Evolutionary conservation across 2,329 filamentous ascomycete genomes (phyloP).

Genomic region (Plenodomus biglobosus): DNA sequence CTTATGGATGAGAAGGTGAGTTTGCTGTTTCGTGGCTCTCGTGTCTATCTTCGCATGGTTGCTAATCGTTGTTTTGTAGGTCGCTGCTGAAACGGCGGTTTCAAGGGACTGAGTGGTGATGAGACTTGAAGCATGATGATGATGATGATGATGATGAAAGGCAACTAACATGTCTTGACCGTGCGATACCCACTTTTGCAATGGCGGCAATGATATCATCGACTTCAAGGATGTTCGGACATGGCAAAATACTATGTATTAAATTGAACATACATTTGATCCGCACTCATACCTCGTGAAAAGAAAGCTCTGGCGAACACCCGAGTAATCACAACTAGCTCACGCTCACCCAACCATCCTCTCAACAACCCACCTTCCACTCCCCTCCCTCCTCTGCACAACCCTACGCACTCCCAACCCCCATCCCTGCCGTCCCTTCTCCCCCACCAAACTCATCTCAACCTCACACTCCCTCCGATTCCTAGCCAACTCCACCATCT

Average conservation of each 20-base stretch:
- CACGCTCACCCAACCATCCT: slow-evolving; percentile 45
- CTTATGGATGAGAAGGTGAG: slow-evolving; percentile 25
- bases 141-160: no score
- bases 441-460: slow-evolving; percentile 72
- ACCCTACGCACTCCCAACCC: slow-evolving; percentile 83
- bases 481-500: slow-evolving; percentile 58
- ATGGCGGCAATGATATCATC: no score
- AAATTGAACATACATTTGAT: no score
- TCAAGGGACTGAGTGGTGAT: slow-evolving; percentile 20
- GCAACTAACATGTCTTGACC: no score
- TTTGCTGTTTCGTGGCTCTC: no score
- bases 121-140: not conserved
- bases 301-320: not conserved
- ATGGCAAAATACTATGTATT: no score
- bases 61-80: not conserved
- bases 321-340: not conserved
- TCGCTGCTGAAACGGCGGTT: slow-evolving; percentile 27
- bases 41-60: not conserved
- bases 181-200: no score
- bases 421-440: slow-evolving; percentile 72
- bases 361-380: slow-evolving; percentile 70
- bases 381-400: slow-evolving; percentile 71
- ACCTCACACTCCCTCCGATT: slow-evolving; percentile 77
- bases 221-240: no score
- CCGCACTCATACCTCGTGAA: no score